Evolutionary conservation across 768 basidiomycete species (phyloP).

Genomic region (Nidularia pulvinata): DNA sequence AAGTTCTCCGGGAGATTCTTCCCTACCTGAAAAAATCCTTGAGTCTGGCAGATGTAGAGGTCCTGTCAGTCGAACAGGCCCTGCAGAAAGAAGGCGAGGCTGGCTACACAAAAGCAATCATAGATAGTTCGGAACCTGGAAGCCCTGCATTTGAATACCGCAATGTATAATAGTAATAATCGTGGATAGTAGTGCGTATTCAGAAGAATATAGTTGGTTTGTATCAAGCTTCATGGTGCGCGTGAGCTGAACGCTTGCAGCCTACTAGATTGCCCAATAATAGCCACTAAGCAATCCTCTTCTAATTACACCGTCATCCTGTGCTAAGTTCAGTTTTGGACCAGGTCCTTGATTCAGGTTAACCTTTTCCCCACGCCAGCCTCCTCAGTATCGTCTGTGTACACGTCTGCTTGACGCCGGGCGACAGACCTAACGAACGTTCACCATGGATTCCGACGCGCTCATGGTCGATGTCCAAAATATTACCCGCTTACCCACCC

Average conservation of each 20-base stretch:
- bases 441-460: not conserved
- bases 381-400: not conserved
- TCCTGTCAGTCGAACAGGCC: slow-evolving; percentile 71
- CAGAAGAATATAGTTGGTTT: too few relatives aligned
- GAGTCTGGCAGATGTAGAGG: slow-evolving; percentile 67
- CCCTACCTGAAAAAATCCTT: slow-evolving; percentile 84
- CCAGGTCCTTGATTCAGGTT: not conserved
- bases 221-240: too few relatives aligned
- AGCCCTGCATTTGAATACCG: slow-evolving; percentile 86
- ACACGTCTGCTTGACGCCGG: not conserved
- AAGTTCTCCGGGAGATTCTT: slow-evolving; percentile 66
- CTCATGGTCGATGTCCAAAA: slow-evolving; percentile 3
- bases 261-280: too few relatives aligned
- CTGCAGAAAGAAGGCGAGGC: slow-evolving; percentile 45
- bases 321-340: too few relatives aligned
- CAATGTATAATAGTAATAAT: slow-evolving; percentile 47
- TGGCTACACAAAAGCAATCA: slow-evolving; percentile 67
- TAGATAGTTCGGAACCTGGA: slow-evolving; percentile 89
- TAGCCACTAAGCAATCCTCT: too few relatives aligned
- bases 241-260: too few relatives aligned
- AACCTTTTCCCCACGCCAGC: not conserved
- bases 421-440: not conserved
- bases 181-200: too few relatives aligned
- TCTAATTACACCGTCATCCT: too few relatives aligned
- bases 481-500: slow-evolving; percentile 16